Base-by-base conservation (phyloP, 2,329 filamentous ascomycete species). In the Paraconiothyrium sp. region DNA sequence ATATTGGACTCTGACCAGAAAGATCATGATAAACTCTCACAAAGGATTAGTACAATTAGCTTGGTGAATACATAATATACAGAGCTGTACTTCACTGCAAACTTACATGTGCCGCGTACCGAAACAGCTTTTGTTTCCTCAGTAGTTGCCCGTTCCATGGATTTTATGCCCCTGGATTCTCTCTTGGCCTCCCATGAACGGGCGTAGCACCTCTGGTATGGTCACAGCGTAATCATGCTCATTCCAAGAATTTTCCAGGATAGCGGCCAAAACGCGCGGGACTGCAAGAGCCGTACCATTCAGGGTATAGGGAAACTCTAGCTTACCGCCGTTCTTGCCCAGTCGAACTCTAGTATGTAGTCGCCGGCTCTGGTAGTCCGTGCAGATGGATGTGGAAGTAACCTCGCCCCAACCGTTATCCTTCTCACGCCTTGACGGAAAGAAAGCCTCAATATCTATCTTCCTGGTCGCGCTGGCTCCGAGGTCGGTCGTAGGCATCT, bases 221-320 rank as follows among this genome's bases (percentile, higher is more conserved):
- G 83, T 82, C 8, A 98, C 92, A 1, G 85, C 86, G 71, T 83
- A 84, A 22, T 84, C 84, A 27, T 83, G 74, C 72, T 93, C 90
- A 72, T 95, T 87, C 92, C 94, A 99, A 0, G 93, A 91, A 72
- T 94, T 93, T 83, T 99, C 95, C 66, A 99, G 76, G 54, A 99
- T 84, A 6, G 93, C 94, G 27, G 95, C 94, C 61, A 99, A 76
- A 13, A 99, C 91, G 56, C 95, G 86, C 3, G 95, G 95, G 41
- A 98, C 90, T 0, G 95, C 95, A 71, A 98, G 83, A 0, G 94
- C 95, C 1, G 95, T 99, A 0, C 94, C 96, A 76, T 99, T 99
- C 41, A 97, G 85, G 0, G 95, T 99, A 81, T 92, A 93, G 14
- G 94, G 93, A 77, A 93, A 98, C 1, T 85, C 84, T 44, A 90